These are phyloP conservation scores for Thuidium tamariscinum DNA, from an alignment of 225 moss, liverwort and hornwort species.

Conservation along the genomic window DNA sequence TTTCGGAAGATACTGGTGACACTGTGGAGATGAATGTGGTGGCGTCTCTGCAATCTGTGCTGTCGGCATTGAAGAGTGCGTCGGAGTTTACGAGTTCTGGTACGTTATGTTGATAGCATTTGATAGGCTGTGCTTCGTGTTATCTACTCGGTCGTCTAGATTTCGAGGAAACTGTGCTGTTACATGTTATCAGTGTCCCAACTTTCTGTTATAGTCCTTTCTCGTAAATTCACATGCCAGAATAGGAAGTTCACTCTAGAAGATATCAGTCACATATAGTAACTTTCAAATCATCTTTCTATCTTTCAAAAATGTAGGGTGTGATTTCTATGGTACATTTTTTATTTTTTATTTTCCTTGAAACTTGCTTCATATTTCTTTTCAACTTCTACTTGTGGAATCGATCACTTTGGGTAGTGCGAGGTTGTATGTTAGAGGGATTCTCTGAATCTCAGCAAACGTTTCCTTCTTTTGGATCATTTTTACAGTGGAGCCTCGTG, in stretches of 20 bases:
- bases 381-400: background rate
- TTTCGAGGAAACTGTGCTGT: background rate
- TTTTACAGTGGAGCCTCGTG: background rate
- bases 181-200: background rate
- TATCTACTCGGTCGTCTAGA: background rate
- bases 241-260: background rate
- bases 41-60: conserved; percentile 23
- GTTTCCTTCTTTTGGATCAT: background rate
- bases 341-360: background rate
- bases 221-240: background rate
- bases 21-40: conserved; percentile 14
- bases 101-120: background rate
- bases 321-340: background rate
- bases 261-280: no score
- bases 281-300: background rate
- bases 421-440: background rate
- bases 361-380: background rate
- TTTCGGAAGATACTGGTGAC: background rate
- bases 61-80: conserved; percentile 28
- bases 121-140: background rate
- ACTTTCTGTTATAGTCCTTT: background rate
- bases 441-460: background rate
- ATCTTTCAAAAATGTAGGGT: background rate
- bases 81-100: conserved; percentile 36
- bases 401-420: background rate